phyloP scores from a whole-genome alignment of 257 asterid species.

The Salvia miltiorrhiza region DNA sequence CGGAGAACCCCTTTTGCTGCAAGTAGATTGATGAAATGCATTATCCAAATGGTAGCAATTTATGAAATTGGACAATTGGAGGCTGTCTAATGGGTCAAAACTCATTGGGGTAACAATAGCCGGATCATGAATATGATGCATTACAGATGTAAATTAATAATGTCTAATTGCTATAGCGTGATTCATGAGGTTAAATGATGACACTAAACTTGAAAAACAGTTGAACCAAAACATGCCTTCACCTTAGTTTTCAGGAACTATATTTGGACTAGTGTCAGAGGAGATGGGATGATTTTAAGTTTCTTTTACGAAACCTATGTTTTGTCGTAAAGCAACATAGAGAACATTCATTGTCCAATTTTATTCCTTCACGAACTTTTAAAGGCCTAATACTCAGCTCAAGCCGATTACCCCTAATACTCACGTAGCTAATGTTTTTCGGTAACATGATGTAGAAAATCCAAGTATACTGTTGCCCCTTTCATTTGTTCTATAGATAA shows the following conservation, averaged over 20 bases:
- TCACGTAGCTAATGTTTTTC: neutral
- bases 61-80: neutral
- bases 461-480: neutral
- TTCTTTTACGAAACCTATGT: no score
- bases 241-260: no score
- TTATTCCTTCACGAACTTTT: neutral
- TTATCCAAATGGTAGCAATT: neutral
- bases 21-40: slow-evolving; percentile 6
- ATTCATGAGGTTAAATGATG: no score
- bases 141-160: no score
- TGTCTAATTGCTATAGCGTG: no score
- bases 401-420: neutral
- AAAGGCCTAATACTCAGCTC: neutral
- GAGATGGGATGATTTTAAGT: no score
- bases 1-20: slow-evolving; percentile 80
- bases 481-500: neutral
- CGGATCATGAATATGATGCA: neutral
- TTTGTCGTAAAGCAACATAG: neutral
- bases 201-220: no score
- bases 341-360: neutral
- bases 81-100: neutral
- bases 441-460: neutral
- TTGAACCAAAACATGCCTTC: no score
- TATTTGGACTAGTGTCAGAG: no score
- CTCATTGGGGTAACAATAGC: neutral